Conservation (phyloP, 352 stramenopile genomes). For the Globisporangium paroecandrum region DNA sequence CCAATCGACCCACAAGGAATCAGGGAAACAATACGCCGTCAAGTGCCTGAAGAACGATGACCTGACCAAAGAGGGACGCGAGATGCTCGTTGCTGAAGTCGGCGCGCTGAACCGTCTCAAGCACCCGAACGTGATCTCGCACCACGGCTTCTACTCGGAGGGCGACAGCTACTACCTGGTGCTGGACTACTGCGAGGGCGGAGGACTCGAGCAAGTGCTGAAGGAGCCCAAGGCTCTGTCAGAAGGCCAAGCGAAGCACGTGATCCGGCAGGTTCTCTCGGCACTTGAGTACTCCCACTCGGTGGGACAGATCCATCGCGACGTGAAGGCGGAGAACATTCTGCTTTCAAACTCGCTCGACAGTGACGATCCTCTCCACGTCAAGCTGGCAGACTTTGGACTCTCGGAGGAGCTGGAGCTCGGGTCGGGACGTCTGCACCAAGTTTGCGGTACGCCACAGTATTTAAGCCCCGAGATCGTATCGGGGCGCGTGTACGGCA, state of each 20-base stretch:
- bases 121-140: constrained; percentile 78
- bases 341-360: constrained; percentile 65
- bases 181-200: constrained; percentile 81
- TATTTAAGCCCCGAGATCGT: constrained; percentile 97
- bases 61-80: constrained; percentile 43
- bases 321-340: constrained; percentile 85
- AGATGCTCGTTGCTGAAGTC: constrained; percentile 72
- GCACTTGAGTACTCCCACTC: constrained; percentile 86
- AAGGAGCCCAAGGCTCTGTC: constrained; percentile 52
- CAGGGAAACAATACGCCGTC: constrained; percentile 48
- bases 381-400: constrained; percentile 92
- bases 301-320: constrained; percentile 88
- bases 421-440: constrained; percentile 81
- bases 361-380: constrained; percentile 43
- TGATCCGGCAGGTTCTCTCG: constrained; percentile 75
- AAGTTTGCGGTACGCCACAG: constrained; percentile 94
- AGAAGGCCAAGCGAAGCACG: constrained; percentile 58
- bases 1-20: constrained; percentile 42
- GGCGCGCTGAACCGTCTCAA: constrained; percentile 62
- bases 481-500: constrained; percentile 86
- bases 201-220: constrained; percentile 80
- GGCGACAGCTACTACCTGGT: constrained; percentile 79
- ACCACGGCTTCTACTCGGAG: constrained; percentile 81
- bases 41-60: constrained; percentile 58
- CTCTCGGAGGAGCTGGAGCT: constrained; percentile 89